Percentiles rank a stretch among this genome's conserved stretches.
phyloP scores from a whole-genome alignment of 2,329 filamentous ascomycete species.

The Elsinoe perseae region DNA sequence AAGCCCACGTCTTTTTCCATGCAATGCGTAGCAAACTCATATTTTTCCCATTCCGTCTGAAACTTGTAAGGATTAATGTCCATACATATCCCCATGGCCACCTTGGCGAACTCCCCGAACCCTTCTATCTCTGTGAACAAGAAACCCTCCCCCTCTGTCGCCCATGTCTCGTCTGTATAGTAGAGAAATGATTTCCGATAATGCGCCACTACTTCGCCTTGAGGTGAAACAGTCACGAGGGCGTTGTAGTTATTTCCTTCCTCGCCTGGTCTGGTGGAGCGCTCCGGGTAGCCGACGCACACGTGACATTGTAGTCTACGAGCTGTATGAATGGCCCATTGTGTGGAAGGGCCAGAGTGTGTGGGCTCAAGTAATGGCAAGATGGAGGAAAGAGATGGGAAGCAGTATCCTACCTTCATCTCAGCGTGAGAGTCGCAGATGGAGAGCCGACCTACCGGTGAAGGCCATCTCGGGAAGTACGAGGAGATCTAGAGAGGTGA shows the following conservation, averaged over 20 bases:
- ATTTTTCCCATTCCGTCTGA: conserved; percentile 49
- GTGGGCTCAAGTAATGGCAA: conserved; percentile 60
- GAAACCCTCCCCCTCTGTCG: conserved; percentile 41
- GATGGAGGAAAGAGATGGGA: conserved; percentile 61
- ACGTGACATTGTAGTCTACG: conserved; percentile 60
- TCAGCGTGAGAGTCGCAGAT: background rate
- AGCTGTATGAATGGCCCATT: conserved; percentile 64
- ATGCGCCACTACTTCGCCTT: conserved; percentile 48
- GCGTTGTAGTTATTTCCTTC: conserved; percentile 46
- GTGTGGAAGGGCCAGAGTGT: conserved; percentile 56
- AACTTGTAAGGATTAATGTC: conserved; percentile 58
- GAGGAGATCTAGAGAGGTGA: conserved; percentile 54
- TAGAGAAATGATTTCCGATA: conserved; percentile 60
- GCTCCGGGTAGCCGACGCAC: conserved; percentile 65
- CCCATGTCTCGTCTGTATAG: conserved; percentile 61
- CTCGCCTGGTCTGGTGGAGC: conserved; percentile 22
- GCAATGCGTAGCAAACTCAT: conserved; percentile 52
- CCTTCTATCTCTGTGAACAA: conserved; percentile 31
- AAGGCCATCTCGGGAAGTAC: conserved; percentile 73
- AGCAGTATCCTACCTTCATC: conserved; percentile 60
- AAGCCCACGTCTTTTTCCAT: conserved; percentile 51
- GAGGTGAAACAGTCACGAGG: conserved; percentile 49
- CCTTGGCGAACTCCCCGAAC: conserved; percentile 31
- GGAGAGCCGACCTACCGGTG: conserved; percentile 43
- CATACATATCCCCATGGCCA: conserved; percentile 46